Conservation (phyloP, 1,139 yeast genomes). For the Pichia sp. region DNA sequence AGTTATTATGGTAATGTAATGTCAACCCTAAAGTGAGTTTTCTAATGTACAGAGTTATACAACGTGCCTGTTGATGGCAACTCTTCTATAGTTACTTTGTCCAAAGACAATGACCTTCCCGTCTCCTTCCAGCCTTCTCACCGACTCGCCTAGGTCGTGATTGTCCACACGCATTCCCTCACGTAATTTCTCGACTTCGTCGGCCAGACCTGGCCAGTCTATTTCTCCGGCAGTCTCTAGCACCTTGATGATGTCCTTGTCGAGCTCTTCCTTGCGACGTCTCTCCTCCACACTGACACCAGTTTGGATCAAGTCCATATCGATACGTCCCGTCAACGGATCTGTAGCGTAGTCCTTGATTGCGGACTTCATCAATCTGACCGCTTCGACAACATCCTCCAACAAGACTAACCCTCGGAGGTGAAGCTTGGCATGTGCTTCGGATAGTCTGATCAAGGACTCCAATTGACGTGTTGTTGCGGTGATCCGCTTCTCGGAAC, state of each 20-base stretch:
- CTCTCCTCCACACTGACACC: slow-evolving; percentile 91
- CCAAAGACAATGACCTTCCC: slow-evolving; percentile 70
- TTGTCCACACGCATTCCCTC: slow-evolving; percentile 58
- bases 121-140: slow-evolving; percentile 70
- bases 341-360: slow-evolving; percentile 97
- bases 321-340: slow-evolving; percentile 93
- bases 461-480: slow-evolving; percentile 98
- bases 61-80: slow-evolving; percentile 36
- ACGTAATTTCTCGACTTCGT: slow-evolving; percentile 46
- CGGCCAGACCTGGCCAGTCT: slow-evolving; percentile 57
- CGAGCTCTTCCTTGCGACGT: slow-evolving; percentile 68
- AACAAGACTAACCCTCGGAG: slow-evolving; percentile 65
- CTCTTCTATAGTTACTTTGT: slow-evolving; percentile 64
- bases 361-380: slow-evolving; percentile 85
- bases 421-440: slow-evolving; percentile 97
- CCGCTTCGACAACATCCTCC: slow-evolving; percentile 90
- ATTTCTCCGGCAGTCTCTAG: slow-evolving; percentile 43
- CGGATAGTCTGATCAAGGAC: slow-evolving; percentile 88
- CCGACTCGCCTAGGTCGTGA: slow-evolving; percentile 61
- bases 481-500: slow-evolving; percentile 86
- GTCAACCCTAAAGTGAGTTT: not conserved
- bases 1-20: not conserved
- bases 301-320: slow-evolving; percentile 95
- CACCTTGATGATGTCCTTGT: slow-evolving; percentile 51
- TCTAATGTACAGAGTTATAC: slow-evolving; percentile 8